phyloP scores from a whole-genome alignment of 192 early-diverging fungal genomes.

The Neocallimastix lanati region DNA sequence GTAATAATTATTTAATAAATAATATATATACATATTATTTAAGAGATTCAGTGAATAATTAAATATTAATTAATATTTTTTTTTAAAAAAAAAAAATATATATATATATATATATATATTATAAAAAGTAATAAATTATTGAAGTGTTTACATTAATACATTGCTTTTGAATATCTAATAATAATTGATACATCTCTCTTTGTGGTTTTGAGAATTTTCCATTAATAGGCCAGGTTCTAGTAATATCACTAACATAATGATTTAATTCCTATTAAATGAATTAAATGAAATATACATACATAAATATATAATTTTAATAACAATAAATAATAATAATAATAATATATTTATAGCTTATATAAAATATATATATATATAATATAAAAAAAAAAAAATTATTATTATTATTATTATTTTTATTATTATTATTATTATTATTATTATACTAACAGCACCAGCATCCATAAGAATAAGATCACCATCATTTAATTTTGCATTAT shows the following conservation, averaged over 20 bases:
- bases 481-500: constrained; percentile 47
- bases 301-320: neutral
- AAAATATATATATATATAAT: no score
- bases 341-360: no score
- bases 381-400: no score
- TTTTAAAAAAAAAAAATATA: no score
- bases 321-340: no score
- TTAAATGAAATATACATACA: neutral
- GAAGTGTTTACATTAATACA: constrained; percentile 51
- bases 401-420: neutral
- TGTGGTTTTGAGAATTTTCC: constrained; percentile 69
- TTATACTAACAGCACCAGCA: constrained; percentile 40
- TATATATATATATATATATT: no score
- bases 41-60: no score
- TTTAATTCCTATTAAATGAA: constrained; percentile 42
- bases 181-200: constrained; percentile 60
- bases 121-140: no score
- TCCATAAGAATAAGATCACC: constrained; percentile 79
- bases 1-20: no score
- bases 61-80: no score
- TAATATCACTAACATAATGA: constrained; percentile 80
- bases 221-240: constrained; percentile 81
- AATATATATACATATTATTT: no score
- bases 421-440: neutral
- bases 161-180: constrained; percentile 66